phyloP scores from a whole-genome alignment of 176 grass and related monocot species.

The Miscanthus lutarioriparius region DNA sequence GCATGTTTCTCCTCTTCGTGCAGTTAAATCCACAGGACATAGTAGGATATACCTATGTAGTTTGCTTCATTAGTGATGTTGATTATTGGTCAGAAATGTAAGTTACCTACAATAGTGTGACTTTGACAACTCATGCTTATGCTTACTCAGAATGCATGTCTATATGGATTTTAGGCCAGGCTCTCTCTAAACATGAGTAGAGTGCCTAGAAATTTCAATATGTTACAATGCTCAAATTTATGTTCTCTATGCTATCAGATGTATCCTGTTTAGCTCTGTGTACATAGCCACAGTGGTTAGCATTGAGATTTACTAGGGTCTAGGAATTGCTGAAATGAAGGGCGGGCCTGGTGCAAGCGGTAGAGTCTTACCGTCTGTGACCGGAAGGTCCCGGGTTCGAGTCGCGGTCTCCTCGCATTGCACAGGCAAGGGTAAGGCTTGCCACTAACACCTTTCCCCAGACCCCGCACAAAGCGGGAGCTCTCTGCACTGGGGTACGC shows the following conservation, averaged over 20 bases:
- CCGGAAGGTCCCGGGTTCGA: too few species aligned
- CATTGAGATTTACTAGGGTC: background rate
- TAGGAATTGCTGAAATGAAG: too few species aligned
- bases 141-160: background rate
- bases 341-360: too few species aligned
- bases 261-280: background rate
- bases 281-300: background rate
- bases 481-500: too few species aligned
- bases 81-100: background rate
- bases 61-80: background rate
- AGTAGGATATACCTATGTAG: background rate
- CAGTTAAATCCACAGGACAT: background rate
- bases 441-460: too few species aligned
- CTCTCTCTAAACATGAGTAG: background rate
- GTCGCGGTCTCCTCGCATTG: too few species aligned
- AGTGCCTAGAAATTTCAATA: background rate
- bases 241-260: background rate
- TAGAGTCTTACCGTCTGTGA: too few species aligned
- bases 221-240: background rate
- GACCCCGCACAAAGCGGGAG: too few species aligned
- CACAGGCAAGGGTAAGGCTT: too few species aligned
- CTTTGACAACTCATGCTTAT: background rate
- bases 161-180: background rate
- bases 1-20: background rate
- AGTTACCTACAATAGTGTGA: background rate